Evolutionary conservation across 768 basidiomycete species (phyloP), one percentile per base, ranked within the genome.

Genomic region (Naganishia friedmannii): DNA sequence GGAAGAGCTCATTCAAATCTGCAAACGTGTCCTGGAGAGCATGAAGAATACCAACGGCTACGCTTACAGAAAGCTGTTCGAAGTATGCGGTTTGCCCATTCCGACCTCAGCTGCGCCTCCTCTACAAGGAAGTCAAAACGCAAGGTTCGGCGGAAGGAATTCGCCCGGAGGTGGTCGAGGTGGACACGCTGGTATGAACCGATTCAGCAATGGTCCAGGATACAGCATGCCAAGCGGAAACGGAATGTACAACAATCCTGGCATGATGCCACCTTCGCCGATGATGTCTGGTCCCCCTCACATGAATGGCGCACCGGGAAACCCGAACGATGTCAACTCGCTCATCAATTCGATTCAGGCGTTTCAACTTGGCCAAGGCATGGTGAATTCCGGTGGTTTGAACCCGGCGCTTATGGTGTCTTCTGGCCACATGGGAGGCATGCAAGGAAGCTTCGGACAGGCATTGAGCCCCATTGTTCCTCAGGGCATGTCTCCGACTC

Each of bases 31-130:
- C 32, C 83, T 98, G 70, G 91, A 91, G 55, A 65, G 91, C 76
- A 84, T 98, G 68, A 93, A 94, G 83, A 94, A 94, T 53, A 90
- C 91, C 66, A 88, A 90, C n/a, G 92, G 92, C 6, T 93, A 94
- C 75, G 92, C 93, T 17, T 98, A 97, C 80, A 89, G 92, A 71
- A 86, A 91, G 70, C 85, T 98, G 57, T 90, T 96, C 67, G 93
- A 96, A 79, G 94, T 95, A 82, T 93, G 96, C 72, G 93, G 94
- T 15, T 82, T 97, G 53, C 90, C 92, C 7, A 89, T 93, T 34
- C 69, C 74, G 0, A 75, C 81, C 12, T 37, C 37, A 3, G 34
- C 70, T n/a, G 34, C 70, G 10, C 60, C 60, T 63, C 60, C 60
- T 29, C 6, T 63, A 26, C 60, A 63, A 63, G 60, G 60, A 42